phyloP scores from a whole-genome alignment of 208 protist genomes.

The Trypanosoma brucei region DNA sequence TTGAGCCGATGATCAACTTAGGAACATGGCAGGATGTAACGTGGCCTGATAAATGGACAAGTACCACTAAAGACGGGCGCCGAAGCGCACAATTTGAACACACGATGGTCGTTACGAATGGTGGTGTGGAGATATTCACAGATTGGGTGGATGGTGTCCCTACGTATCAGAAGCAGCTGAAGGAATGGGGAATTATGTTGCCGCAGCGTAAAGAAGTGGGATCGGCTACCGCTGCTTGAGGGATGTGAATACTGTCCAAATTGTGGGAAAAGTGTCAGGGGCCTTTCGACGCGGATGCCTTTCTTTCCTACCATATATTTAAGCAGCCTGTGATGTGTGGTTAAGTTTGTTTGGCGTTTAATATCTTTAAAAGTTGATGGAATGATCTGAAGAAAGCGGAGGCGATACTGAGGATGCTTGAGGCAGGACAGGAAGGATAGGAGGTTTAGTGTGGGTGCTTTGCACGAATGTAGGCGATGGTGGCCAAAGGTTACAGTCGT shows the following conservation, averaged over 20 bases:
- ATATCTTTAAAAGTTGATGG: too few species aligned
- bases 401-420: too few species aligned
- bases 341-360: too few species aligned
- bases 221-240: background rate
- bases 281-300: too few species aligned
- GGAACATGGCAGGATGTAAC: slow-evolving; percentile 89
- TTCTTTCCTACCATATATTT: too few species aligned
- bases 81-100: slow-evolving; percentile 98
- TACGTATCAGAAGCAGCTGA: slow-evolving; percentile 85
- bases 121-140: slow-evolving; percentile 84
- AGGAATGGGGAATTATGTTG: slow-evolving; percentile 51
- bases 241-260: background rate
- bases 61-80: slow-evolving; percentile 92
- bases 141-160: slow-evolving; percentile 82
- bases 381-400: too few species aligned
- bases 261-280: too few species aligned
- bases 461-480: too few species aligned
- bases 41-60: slow-evolving; percentile 97
- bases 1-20: slow-evolving; percentile 98
- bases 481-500: too few species aligned
- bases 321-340: too few species aligned
- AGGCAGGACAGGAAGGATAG: too few species aligned
- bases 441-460: too few species aligned
- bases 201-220: background rate
- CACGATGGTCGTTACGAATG: slow-evolving; percentile 93